phyloP scores from a whole-genome alignment of 1,139 yeast species.

The Blastobotrys arbuscula region DNA sequence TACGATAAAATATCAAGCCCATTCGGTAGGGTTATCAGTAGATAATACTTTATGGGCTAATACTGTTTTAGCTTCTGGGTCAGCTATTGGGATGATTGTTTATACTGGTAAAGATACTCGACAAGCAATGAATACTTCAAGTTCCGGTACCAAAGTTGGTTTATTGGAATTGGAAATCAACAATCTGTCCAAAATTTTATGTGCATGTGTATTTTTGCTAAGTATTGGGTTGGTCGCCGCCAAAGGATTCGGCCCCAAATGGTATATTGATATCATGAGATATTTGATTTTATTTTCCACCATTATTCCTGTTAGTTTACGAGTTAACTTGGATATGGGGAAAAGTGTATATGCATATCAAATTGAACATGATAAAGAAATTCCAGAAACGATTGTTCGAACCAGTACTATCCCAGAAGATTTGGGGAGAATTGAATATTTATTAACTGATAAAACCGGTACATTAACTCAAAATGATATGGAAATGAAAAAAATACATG shows the following conservation, averaged over 20 bases:
- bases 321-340: constrained; percentile 93
- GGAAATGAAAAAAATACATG: constrained; percentile 89
- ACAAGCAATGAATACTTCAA: constrained; percentile 88
- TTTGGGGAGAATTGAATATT: constrained; percentile 88
- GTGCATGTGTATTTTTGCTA: constrained; percentile 76
- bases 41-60: constrained; percentile 98
- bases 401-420: constrained; percentile 98
- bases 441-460: constrained; percentile 93
- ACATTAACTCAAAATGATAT: constrained; percentile 96
- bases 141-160: constrained; percentile 87
- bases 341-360: constrained; percentile 95
- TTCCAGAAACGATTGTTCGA: constrained; percentile 85
- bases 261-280: constrained; percentile 90
- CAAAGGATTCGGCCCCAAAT: constrained; percentile 65
- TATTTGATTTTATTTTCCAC: constrained; percentile 89
- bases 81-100: constrained; percentile 78
- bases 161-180: constrained; percentile 87
- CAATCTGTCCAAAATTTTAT: constrained; percentile 76
- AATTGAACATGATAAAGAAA: constrained; percentile 78
- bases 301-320: constrained; percentile 89
- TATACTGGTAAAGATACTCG: constrained; percentile 94
- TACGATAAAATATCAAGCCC: constrained; percentile 45
- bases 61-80: constrained; percentile 91
- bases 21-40: constrained; percentile 60
- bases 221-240: constrained; percentile 73